Percentiles rank a stretch among this genome's conserved stretches.
phyloP scores from a whole-genome alignment of 306 rosid genomes.

The Betula pendula region DNA sequence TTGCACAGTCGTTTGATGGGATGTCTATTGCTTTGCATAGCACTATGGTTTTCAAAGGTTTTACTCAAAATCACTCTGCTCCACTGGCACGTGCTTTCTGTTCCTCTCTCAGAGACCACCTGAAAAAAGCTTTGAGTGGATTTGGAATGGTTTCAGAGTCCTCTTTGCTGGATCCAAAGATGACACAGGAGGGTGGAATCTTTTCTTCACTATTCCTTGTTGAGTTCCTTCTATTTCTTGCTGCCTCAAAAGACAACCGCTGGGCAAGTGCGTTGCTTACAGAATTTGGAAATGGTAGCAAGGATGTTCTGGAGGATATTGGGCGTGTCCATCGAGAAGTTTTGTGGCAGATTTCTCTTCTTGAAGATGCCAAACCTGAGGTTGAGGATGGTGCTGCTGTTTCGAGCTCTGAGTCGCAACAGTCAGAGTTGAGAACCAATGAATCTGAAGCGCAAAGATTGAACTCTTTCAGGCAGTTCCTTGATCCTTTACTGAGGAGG shows the following conservation, averaged over 20 bases:
- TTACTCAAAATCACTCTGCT: slow-evolving; percentile 90
- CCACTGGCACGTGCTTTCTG: slow-evolving; percentile 87
- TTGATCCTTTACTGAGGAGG: slow-evolving; percentile 84
- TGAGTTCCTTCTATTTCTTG: slow-evolving; percentile 93
- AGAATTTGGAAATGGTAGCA: slow-evolving; percentile 83
- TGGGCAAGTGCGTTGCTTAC: slow-evolving; percentile 88
- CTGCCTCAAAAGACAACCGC: slow-evolving; percentile 94
- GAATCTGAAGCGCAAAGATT: slow-evolving; percentile 86
- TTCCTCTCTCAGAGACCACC: slow-evolving; percentile 69
- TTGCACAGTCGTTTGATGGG: slow-evolving; percentile 92
- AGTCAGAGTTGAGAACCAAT: slow-evolving; percentile 59
- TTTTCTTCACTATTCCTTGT: slow-evolving; percentile 78
- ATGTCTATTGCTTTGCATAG: slow-evolving; percentile 94
- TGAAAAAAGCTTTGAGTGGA: slow-evolving; percentile 76
- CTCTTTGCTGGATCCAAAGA: slow-evolving; percentile 68
- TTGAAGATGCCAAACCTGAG: slow-evolving; percentile 77
- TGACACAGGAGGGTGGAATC: slow-evolving; percentile 57
- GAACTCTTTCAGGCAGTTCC: slow-evolving; percentile 86
- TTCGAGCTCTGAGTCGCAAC: slow-evolving; percentile 65
- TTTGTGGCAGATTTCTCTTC: slow-evolving; percentile 86
- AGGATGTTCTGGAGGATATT: slow-evolving; percentile 84
- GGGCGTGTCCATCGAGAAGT: slow-evolving; percentile 85
- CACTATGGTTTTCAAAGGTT: slow-evolving; percentile 96
- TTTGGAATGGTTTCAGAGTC: slow-evolving; percentile 60
- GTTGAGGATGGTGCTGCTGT: slow-evolving; percentile 60